Conservation (phyloP, 306 rosid species). For the Malus asiatica region DNA sequence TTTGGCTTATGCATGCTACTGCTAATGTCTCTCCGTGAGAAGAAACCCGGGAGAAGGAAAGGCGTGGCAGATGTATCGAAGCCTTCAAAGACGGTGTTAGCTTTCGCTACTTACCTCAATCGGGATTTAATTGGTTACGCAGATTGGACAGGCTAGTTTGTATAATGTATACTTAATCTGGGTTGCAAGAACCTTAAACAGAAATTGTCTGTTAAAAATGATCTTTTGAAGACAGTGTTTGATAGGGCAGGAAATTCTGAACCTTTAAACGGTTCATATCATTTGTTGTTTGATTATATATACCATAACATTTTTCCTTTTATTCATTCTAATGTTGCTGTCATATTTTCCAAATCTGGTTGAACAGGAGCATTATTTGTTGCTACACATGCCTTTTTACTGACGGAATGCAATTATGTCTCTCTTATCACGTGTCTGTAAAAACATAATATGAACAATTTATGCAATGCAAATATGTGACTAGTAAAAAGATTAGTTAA, state of each 20-base stretch:
- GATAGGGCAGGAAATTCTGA: constrained; percentile 5
- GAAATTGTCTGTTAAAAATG: constrained; percentile 21
- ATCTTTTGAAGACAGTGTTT: constrained; percentile 11
- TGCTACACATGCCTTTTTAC: too few relatives aligned
- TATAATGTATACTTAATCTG: constrained; percentile 21
- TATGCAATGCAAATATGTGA: not conserved
- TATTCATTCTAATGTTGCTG: constrained; percentile 7
- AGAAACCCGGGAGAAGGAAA: constrained; percentile 22
- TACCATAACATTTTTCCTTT: not conserved
- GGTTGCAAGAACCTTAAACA: constrained; percentile 17
- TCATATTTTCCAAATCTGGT: not conserved
- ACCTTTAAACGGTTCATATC: constrained; percentile 7
- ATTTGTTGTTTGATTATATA: constrained; percentile 11
- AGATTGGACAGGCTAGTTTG: constrained; percentile 17
- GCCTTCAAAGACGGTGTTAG: constrained; percentile 31
- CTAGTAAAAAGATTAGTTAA: not conserved
- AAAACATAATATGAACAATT: too few relatives aligned
- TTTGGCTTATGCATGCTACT: constrained; percentile 87
- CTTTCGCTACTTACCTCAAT: constrained; percentile 12
- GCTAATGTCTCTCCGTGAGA: constrained; percentile 30
- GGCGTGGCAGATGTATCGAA: constrained; percentile 19
- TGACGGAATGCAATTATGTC: not conserved
- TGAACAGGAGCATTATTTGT: not conserved
- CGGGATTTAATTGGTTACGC: constrained; percentile 11
- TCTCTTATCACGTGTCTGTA: too few relatives aligned